Conservation (phyloP, 768 basidiomycete species). For the Podaxis sp. region DNA sequence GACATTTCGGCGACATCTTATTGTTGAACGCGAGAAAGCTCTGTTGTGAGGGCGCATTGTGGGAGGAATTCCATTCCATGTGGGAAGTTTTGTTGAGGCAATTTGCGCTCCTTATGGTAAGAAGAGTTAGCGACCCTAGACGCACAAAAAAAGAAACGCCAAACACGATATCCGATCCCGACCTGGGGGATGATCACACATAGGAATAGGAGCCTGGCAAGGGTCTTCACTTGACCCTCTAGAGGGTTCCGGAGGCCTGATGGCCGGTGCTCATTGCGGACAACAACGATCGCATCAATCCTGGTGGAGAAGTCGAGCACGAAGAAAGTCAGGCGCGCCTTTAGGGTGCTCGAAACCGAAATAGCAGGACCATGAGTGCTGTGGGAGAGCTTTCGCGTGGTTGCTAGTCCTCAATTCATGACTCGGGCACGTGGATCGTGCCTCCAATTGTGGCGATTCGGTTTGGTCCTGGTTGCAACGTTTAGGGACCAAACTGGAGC, state of each 20-base stretch:
- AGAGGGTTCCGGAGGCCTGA: background rate
- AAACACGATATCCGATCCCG: conserved; percentile 8
- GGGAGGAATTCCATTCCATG: background rate
- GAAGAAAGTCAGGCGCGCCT: background rate
- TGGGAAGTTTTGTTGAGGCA: conserved; percentile 3
- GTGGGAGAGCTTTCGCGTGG: background rate
- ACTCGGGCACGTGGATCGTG: background rate
- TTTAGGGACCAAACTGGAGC: background rate
- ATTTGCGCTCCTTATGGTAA: background rate
- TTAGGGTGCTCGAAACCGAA: background rate
- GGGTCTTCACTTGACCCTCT: background rate
- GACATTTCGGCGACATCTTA: conserved; percentile 3
- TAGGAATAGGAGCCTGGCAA: conserved; percentile 4
- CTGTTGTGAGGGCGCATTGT: background rate
- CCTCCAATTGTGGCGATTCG: background rate
- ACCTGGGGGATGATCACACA: conserved; percentile 1
- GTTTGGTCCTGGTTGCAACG: background rate
- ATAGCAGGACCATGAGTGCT: background rate
- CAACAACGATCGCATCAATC: background rate
- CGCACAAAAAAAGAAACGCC: conserved; percentile 10
- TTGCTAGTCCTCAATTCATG: background rate
- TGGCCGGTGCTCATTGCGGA: background rate
- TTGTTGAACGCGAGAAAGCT: conserved; percentile 1
- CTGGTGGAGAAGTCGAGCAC: background rate
- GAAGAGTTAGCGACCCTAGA: background rate